Evolutionary conservation across 2,329 filamentous ascomycete species (phyloP), one percentile per base, ranked within the genome.

Genomic region (Grosmannia huntii): DNA sequence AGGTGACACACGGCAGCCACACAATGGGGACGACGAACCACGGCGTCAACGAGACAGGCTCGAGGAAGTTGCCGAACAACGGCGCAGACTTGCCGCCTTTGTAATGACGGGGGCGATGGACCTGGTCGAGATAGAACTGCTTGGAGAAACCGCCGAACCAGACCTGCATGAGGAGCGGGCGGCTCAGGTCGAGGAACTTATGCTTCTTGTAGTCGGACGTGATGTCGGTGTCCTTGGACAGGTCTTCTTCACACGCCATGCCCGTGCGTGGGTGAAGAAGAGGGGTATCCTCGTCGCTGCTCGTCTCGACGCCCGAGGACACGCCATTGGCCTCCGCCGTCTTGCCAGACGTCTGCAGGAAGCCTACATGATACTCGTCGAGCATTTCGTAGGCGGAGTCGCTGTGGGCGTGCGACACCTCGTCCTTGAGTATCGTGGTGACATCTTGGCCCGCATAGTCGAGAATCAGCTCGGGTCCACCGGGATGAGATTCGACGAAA

Each of bases 51-150:
- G 86, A 91, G 60, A 99, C 75, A n/a, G 94, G 94, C 74, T 99
- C 94, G n/a, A 99, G 77, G 70, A 99, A 95, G 74, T 99, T 97
- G 60, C 94, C 94, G 72, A 99, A 99, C 27, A 99, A 74, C 23
- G 94, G 94, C 44, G 94, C 94, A 7, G 90, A 96, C 62, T 84
- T 84, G 60, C 94, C 94, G 63, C 92, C 92, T 69, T 85, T 95
- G 79, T 97, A 99, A 71, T 99, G 92, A 60, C 94, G 85, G 21
- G 94, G 94, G 51, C 94, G 86, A 70, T 99, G 94, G 56, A 99
- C 89, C 71, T 99, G 94, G 65, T 96, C 86, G 27, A 99, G 80
- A 68, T 99, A 99, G 69, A 99, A 99, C n/a, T 89, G 83, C 71
- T 96, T 99, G 70, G 76, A 83, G 74, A 97, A 99, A 33, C 87